These are phyloP conservation scores for Colletotrichum liriopes DNA, from an alignment of 2,329 filamentous ascomycete genomes.

Conservation along the genomic window DNA sequence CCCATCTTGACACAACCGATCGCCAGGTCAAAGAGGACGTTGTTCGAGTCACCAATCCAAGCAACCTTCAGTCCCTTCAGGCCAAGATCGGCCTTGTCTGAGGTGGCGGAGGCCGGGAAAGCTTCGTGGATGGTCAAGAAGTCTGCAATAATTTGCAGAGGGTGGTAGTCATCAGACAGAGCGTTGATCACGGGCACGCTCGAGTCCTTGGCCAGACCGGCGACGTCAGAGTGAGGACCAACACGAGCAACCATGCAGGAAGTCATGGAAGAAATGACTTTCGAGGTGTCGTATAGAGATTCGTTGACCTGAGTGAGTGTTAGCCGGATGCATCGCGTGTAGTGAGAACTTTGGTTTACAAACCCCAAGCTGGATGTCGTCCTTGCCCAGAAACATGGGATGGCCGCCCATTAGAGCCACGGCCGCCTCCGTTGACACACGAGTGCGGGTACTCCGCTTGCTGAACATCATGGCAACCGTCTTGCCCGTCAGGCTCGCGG, in stretches of 20 bases:
- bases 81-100: constrained; percentile 66
- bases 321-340: constrained; percentile 1
- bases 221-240: constrained; percentile 82
- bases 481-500: constrained; percentile 77
- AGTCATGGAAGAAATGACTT: constrained; percentile 95
- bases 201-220: constrained; percentile 79
- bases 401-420: constrained; percentile 91
- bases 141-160: constrained; percentile 94
- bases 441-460: constrained; percentile 94
- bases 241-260: constrained; percentile 87
- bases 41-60: constrained; percentile 98
- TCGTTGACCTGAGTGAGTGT: constrained; percentile 80
- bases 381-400: constrained; percentile 95
- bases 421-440: constrained; percentile 93
- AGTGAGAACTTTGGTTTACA: constrained; percentile 48
- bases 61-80: constrained; percentile 90
- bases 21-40: constrained; percentile 94
- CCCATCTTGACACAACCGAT: constrained; percentile 91
- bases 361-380: constrained; percentile 96
- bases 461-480: constrained; percentile 97
- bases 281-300: constrained; percentile 91
- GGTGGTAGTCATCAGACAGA: constrained; percentile 92
- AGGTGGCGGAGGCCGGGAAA: constrained; percentile 67
- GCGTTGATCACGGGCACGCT: constrained; percentile 89
- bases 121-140: constrained; percentile 90